Base-by-base conservation (phyloP, 1,139 yeast genomes). In the Komagataea norvegica region DNA sequence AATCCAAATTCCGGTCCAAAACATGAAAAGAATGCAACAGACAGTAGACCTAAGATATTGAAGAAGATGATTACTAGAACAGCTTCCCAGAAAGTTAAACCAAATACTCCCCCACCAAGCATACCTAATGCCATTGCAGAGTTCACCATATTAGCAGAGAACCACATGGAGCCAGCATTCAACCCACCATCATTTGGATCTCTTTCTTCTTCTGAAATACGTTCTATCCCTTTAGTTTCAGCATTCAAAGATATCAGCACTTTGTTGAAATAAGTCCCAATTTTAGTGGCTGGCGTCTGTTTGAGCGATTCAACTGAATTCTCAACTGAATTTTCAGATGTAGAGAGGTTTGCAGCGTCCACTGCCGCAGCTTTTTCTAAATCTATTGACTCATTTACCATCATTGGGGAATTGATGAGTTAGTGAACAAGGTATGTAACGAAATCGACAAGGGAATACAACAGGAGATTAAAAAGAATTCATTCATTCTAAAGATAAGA, bases 81-180 rank as follows among this genome's bases (percentile, higher is more conserved):
- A n/a, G 79, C 65, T 55, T 79, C 81, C 77, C 86, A 80, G 63
- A 85, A 81, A 35, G 76, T 70, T 46, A 74, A 49, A 11, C 64
- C 67, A 47, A 65, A 73, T 25, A 65, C 52, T 42, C 51, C 43
- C 21, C 48, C 51, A 40, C 95, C 95, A 38, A 88, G 66, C 42
- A 84, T 83, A 57, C 96, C 96, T 34, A 87, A 66, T 3, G 95
- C 69, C 54, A 75, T 81, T 16, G 95, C 77, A 17, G 95, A 88
- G 57, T 87, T 76, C 42, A 86, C 96, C 74, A 86, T 68, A 62
- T 88, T 88, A 25, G 95, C 95, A 19, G 93, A 81, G 54, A 83
- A 72, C 96, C 96, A 88, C 95, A 88, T 84, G 40, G 89, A 71
- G 30, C 88, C 88, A 20, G 93, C 85, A 49, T 72, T 74, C 66